Evolutionary conservation across 805 yeast species (phyloP), one percentile per base, ranked within the genome.

Genomic region (Saccharomycopsis guyanensis): DNA sequence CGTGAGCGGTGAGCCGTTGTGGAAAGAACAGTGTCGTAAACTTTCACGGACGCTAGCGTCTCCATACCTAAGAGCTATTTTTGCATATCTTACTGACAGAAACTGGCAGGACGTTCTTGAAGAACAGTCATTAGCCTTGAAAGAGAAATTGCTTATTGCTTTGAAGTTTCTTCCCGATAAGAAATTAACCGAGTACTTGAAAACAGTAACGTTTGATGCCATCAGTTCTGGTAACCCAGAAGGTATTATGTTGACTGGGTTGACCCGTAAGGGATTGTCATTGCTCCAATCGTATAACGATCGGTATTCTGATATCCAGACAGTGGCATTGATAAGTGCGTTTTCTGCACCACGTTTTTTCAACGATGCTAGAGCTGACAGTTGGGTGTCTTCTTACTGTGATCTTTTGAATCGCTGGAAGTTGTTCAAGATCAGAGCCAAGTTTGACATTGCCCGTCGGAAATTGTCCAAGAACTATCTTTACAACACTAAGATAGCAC

Each of bases 61-160:
- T 57, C 96, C 97, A 0, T 91, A 91, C 59, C 65, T 91, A 50
- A 68, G 97, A 38, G 96, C 95, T 0, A 85, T 91, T 1, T 91
- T 91, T 69, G 96, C 96, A 0, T 91, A 80, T 56, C 82, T 91
- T 45, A 88, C 96, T 0, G 96, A 91, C 58, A 84, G 86, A 39
- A 93, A 89, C 53, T 91, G 97, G 97, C 82, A 91, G 81, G 97
- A 87, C 57, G 95, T 91, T 1, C 68, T 91, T 43, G 95, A 87
- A 59, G 97, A 91, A 57, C 78, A 82, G 16, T 82, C 95, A 1
- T 70, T 91, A 36, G 96, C 98, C 0, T 66, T 91, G 35, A 71
- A 91, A 44, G 98, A 91, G 58, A 69, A 96, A 53, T 64, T 91
- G 10, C 97, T 97, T 1, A 91, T 91, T 23, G 97, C 97, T 0